Base-by-base conservation (phyloP, 208 protist species). In the Wallacemonas sp. region DNA sequence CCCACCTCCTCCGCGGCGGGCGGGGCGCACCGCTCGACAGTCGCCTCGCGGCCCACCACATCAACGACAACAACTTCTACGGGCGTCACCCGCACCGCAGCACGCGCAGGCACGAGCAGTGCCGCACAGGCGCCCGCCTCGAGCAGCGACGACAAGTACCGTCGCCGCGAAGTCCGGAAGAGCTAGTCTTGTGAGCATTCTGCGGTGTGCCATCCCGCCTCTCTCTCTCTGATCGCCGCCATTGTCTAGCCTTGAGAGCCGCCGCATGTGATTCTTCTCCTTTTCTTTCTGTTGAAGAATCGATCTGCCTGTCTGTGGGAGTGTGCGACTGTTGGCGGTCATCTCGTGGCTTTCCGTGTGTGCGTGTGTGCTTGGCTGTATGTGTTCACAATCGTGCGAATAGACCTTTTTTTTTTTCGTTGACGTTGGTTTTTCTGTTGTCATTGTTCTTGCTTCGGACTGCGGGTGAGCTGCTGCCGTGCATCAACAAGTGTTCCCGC, bases 1-100 rank as follows among this genome's bases (percentile, higher is more conserved):
- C n/a, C 48, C 15, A 32, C 63, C 12, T 38, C 59, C 58, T 58
- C 67, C 6, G 55, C 45, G 1, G 42, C 39, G 19, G 71, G 33
- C 46, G 57, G 63, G 17, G 63, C 34, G 29, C 41, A 62, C 32
- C 62, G 48, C 10, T 54, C 54, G 26, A 67, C 22, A 45, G 75
- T 48, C 15, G 59, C 34, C 27, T 39, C 66, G 26, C 58, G 69
- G 1, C 36, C 45, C 8, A 57, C 50, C n/a, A 38, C 54, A 15
- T 27, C 53, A 6, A 5, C 33, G 19, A 46, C 46, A 5, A 34
- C 39, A 10, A 55, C 10, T 33, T n/a, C n/a, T 21, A 36, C 6
- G n/a, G 5, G 30, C 17, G 34, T n/a, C 21, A 29, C 55, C 8
- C 30, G 38, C 39, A 10, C 39, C 2, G 9, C 10, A 22, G 46